These are phyloP conservation scores for Solanum phureja DNA, from an alignment of 257 asterid species.

Conservation along the genomic window DNA sequence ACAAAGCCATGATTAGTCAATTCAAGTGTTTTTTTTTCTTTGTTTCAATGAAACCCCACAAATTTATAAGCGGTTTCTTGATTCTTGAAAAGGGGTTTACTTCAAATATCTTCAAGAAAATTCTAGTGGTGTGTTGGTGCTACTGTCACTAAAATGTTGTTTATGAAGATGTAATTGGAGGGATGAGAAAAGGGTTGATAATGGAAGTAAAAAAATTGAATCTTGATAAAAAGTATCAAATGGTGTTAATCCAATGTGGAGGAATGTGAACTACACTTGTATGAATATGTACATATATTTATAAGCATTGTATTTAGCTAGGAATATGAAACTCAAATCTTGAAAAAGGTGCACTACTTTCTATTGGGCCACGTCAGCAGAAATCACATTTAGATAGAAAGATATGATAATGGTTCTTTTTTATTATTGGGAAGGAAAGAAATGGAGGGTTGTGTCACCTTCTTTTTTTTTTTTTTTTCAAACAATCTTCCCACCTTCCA, in stretches of 20 bases:
- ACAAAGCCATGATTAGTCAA: conserved; percentile 41
- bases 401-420: conserved; percentile 20
- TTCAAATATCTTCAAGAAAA: not conserved
- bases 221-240: not conserved
- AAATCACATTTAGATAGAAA: conserved; percentile 48
- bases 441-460: not conserved
- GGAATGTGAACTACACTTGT: not conserved
- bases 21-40: not conserved
- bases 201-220: not conserved
- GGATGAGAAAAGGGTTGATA: not conserved
- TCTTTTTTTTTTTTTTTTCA: too few relatives aligned
- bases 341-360: not conserved
- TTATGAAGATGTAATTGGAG: not conserved
- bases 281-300: not conserved
- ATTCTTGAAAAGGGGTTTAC: not conserved
- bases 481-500: not conserved
- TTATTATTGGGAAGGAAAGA: not conserved
- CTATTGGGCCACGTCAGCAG: conserved; percentile 51
- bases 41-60: conserved; percentile 4
- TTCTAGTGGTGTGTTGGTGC: not conserved
- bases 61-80: not conserved
- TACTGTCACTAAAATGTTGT: not conserved
- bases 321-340: not conserved
- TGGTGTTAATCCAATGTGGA: not conserved
- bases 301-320: not conserved